phyloP scores from a whole-genome alignment of 1,284 basidiomycete species.

The Sanghuangporus weigelae region DNA sequence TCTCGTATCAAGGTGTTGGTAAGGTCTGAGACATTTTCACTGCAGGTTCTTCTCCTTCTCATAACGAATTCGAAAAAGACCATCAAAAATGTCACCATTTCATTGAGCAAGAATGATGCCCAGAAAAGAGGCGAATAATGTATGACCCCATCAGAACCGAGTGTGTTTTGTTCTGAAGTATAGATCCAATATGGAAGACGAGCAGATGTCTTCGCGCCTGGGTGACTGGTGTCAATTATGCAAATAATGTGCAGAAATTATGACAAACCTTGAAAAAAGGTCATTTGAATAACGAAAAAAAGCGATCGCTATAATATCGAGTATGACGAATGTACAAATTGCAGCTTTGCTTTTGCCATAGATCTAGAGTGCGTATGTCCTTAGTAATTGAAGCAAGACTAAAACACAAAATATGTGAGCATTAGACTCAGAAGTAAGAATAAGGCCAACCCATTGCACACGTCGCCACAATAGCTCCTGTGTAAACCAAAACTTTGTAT shows the following conservation, averaged over 20 bases:
- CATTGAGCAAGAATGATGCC: constrained; percentile 1
- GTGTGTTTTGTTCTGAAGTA: not conserved
- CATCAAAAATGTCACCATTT: constrained; percentile 1
- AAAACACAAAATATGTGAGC: not conserved
- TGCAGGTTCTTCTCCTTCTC: not conserved
- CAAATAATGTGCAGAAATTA: not conserved
- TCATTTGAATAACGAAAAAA: constrained; percentile 2
- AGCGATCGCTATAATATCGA: not conserved
- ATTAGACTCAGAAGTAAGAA: not conserved
- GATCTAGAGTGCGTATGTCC: no score
- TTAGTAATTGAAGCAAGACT: not conserved
- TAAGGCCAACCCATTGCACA: not conserved
- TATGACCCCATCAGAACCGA: not conserved
- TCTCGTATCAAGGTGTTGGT: not conserved
- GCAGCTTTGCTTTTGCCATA: no score
- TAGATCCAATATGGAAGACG: no score
- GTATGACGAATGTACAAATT: not conserved
- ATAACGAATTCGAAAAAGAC: not conserved
- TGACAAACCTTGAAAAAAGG: not conserved
- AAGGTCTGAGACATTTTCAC: not conserved
- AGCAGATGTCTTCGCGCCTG: no score
- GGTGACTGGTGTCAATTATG: no score
- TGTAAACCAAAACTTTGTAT: not conserved
- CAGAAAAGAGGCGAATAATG: not conserved
- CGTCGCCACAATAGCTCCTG: not conserved